A percentile compares a stretch with the other conserved stretches of the same genome.
These are phyloP conservation scores for Cladophialophora chaetospira DNA, from an alignment of 2,329 filamentous ascomycete species.

Conservation along the genomic window DNA sequence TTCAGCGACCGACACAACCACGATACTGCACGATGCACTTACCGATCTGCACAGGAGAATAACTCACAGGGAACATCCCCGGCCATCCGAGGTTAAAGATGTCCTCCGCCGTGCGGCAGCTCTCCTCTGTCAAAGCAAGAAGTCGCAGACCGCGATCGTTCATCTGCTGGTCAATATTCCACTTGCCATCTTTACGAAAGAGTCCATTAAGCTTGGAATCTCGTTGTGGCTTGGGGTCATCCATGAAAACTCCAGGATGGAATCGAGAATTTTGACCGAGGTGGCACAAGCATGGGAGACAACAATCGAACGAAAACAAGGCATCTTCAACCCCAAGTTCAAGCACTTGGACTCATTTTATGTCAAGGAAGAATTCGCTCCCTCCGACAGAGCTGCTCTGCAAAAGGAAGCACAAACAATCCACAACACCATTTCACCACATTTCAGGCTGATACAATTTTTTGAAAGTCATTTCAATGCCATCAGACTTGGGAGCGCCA, in stretches of 20 bases:
- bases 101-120: conserved; percentile 82
- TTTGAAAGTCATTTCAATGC: conserved; percentile 94
- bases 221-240: conserved; percentile 97
- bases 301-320: conserved; percentile 73
- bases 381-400: conserved; percentile 76
- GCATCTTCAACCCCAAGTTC: conserved; percentile 76
- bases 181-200: conserved; percentile 89
- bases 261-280: conserved; percentile 80
- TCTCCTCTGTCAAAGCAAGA: conserved; percentile 75
- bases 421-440: conserved; percentile 82
- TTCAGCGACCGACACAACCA: conserved; percentile 36
- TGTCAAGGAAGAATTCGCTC: conserved; percentile 86
- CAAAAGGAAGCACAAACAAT: conserved; percentile 74
- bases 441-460: conserved; percentile 83
- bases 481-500: conserved; percentile 77
- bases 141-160: conserved; percentile 75
- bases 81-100: conserved; percentile 74
- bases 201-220: conserved; percentile 92
- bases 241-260: conserved; percentile 88
- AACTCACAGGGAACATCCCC: conserved; percentile 67
- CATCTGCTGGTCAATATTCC: conserved; percentile 90
- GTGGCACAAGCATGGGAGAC: conserved; percentile 90
- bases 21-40: conserved; percentile 61
- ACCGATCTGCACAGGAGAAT: conserved; percentile 73
- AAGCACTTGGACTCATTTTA: conserved; percentile 85